Conservation (phyloP, 768 basidiomycete species). For the Xerocomellus dryophilus region DNA sequence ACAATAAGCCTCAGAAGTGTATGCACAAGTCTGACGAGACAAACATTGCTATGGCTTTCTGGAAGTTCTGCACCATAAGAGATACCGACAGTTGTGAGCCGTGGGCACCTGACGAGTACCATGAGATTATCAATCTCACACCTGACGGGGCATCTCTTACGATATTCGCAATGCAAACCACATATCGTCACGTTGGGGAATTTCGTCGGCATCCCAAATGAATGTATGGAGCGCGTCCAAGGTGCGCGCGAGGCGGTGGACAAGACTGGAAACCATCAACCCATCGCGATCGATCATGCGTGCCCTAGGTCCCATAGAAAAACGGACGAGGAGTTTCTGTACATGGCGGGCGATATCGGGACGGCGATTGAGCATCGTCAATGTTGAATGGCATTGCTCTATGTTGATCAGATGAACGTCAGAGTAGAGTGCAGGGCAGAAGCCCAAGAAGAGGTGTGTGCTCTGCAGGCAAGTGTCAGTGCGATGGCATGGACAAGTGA, state of each 20-base stretch:
- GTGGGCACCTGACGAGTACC: slow-evolving; percentile 52
- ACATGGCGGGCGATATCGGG: slow-evolving; percentile 67
- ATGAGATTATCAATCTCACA: neutral
- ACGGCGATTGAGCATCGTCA: slow-evolving; percentile 56
- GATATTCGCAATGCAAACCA: slow-evolving; percentile 70
- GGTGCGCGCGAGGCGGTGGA: slow-evolving; percentile 47
- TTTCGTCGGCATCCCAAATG: slow-evolving; percentile 69
- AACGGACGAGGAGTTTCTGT: slow-evolving; percentile 50
- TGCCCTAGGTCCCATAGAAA: slow-evolving; percentile 31
- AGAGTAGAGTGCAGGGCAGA: slow-evolving; percentile 59
- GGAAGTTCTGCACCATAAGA: slow-evolving; percentile 63
- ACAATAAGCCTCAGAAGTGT: neutral
- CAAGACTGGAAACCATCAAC: slow-evolving; percentile 46
- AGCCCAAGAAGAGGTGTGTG: slow-evolving; percentile 46
- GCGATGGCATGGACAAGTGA: neutral
- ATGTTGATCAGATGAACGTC: slow-evolving; percentile 51
- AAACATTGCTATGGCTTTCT: slow-evolving; percentile 56
- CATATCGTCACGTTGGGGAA: slow-evolving; percentile 66
- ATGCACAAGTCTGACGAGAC: slow-evolving; percentile 23
- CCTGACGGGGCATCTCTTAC: slow-evolving; percentile 37
- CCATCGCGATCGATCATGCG: slow-evolving; percentile 16
- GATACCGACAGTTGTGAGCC: slow-evolving; percentile 57
- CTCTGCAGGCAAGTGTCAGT: slow-evolving; percentile 41
- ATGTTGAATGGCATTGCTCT: slow-evolving; percentile 60
- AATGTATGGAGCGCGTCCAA: slow-evolving; percentile 67